Conservation (phyloP, 2,329 filamentous ascomycete species). For the Colletotrichum simmondsii region DNA sequence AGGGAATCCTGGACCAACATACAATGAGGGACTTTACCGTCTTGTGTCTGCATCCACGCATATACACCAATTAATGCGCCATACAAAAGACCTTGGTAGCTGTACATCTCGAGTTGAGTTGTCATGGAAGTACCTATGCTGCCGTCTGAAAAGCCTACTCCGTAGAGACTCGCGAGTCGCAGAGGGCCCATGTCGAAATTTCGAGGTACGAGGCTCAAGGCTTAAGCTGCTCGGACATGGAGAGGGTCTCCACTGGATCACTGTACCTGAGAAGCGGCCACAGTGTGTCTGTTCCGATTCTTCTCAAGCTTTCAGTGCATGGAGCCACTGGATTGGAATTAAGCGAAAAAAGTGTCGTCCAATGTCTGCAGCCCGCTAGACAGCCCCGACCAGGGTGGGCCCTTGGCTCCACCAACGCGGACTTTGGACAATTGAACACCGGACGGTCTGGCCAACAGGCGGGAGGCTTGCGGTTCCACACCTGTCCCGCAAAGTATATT, state of each 20-base stretch:
- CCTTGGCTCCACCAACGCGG: neutral
- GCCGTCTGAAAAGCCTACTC: neutral
- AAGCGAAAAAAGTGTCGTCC: neutral
- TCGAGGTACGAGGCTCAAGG: conserved; percentile 6
- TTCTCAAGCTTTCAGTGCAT: neutral
- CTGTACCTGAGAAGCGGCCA: conserved; percentile 17
- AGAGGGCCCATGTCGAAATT: neutral
- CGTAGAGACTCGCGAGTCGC: neutral
- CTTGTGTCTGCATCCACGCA: neutral
- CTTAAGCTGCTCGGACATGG: conserved; percentile 8
- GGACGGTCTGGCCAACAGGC: neutral
- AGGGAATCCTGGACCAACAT: conserved; percentile 14
- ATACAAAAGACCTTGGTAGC: neutral
- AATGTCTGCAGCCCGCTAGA: neutral
- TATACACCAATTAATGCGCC: too few relatives aligned
- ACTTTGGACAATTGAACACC: neutral
- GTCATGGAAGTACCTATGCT: neutral
- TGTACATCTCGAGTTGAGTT: neutral
- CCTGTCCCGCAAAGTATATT: neutral
- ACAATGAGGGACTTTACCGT: neutral
- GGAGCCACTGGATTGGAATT: conserved; percentile 9
- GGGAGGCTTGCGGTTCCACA: too few relatives aligned
- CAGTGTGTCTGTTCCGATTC: neutral
- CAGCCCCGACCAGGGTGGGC: neutral
- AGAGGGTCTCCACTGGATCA: neutral